Conservation (phyloP, 345 rosid genomes). For the Pistacia atlantica region DNA sequence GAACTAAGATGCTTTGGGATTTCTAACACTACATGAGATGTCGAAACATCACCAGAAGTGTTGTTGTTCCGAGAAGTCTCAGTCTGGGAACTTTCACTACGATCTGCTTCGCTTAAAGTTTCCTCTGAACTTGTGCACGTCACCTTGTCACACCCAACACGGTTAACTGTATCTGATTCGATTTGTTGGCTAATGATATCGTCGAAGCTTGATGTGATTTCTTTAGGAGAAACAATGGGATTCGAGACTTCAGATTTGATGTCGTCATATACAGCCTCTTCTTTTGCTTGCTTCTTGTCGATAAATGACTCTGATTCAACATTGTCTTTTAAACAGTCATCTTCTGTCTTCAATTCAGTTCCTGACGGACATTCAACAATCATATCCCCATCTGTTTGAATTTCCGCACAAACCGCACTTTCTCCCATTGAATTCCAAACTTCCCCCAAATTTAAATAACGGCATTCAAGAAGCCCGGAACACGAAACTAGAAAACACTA, state of each 20-base stretch:
- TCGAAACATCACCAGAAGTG: slow-evolving; percentile 35
- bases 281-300: slow-evolving; percentile 64
- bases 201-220: slow-evolving; percentile 44
- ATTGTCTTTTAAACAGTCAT: slow-evolving; percentile 28
- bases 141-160: slow-evolving; percentile 38
- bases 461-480: slow-evolving; percentile 30
- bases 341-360: slow-evolving; percentile 53
- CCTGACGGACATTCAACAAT: slow-evolving; percentile 29
- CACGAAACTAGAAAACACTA: slow-evolving; percentile 19
- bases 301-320: slow-evolving; percentile 37
- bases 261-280: slow-evolving; percentile 77
- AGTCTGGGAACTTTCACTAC: slow-evolving; percentile 33
- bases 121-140: slow-evolving; percentile 49
- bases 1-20: slow-evolving; percentile 79
- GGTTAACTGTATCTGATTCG: slow-evolving; percentile 30
- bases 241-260: slow-evolving; percentile 80
- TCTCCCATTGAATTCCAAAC: slow-evolving; percentile 50
- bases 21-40: slow-evolving; percentile 72
- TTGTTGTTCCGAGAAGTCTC: slow-evolving; percentile 27
- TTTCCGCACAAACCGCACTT: slow-evolving; percentile 47
- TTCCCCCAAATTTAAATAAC: slow-evolving; percentile 10
- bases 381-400: slow-evolving; percentile 28
- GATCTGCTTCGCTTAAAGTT: slow-evolving; percentile 59
- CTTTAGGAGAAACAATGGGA: slow-evolving; percentile 64
- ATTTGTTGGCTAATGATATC: slow-evolving; percentile 56